These are phyloP conservation scores for Annulohypoxylon bovei DNA, from an alignment of 495 filamentous ascomycete genomes.

Conservation along the genomic window DNA sequence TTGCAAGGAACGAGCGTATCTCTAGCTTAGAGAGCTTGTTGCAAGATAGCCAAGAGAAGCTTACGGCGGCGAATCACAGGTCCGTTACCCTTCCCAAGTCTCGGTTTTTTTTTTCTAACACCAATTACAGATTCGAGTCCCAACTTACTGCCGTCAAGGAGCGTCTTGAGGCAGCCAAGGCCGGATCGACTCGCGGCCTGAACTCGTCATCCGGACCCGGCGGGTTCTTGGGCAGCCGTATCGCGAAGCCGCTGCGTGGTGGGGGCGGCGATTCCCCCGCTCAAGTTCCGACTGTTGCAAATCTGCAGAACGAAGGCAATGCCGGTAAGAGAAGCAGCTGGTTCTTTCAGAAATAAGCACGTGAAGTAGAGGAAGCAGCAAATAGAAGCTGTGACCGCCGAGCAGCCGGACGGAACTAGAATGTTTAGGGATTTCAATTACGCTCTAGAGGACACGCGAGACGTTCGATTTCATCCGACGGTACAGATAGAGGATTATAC, in stretches of 20 bases:
- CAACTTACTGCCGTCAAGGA: constrained; percentile 98
- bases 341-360: constrained; percentile 63
- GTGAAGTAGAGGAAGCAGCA: neutral
- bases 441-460: constrained; percentile 29
- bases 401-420: constrained; percentile 28
- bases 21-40: constrained; percentile 89
- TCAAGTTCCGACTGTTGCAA: constrained; percentile 62
- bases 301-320: constrained; percentile 60
- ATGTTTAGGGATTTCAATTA: constrained; percentile 25
- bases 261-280: constrained; percentile 69
- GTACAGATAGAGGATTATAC: constrained; percentile 45
- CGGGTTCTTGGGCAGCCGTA: constrained; percentile 81
- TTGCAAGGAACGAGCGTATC: constrained; percentile 96
- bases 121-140: constrained; percentile 80
- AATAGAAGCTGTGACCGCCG: constrained; percentile 3
- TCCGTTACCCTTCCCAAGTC: constrained; percentile 58
- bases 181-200: constrained; percentile 83
- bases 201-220: constrained; percentile 66
- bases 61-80: constrained; percentile 95
- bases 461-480: constrained; percentile 28
- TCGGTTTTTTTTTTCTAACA: constrained; percentile 23
- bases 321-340: constrained; percentile 65
- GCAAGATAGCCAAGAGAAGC: constrained; percentile 96
- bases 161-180: constrained; percentile 93
- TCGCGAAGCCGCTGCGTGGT: constrained; percentile 95